A percentile compares a stretch with the other conserved stretches of the same genome.
Evolutionary conservation across 805 yeast genomes (phyloP).

Genomic region (Cyberlindnera meyerae): DNA sequence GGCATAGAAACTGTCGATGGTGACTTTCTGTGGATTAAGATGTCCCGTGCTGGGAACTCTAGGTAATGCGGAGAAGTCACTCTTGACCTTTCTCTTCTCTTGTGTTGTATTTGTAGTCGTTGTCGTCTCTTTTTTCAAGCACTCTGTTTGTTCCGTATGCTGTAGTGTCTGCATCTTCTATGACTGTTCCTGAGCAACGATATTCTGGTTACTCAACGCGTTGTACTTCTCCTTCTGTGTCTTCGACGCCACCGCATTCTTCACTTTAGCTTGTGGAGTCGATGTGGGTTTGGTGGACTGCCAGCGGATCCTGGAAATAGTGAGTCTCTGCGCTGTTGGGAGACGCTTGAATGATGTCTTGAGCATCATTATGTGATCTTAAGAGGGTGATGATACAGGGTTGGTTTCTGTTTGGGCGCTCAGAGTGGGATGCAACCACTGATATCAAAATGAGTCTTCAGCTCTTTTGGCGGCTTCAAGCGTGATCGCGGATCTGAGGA

Average conservation of each 20-base stretch:
- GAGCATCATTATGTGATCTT: too few species aligned
- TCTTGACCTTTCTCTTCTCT: slow-evolving; percentile 8
- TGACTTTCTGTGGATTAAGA: slow-evolving; percentile 15
- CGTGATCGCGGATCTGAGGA: too few species aligned
- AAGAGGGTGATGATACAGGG: too few species aligned
- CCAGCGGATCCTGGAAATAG: background rate
- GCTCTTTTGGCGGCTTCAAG: too few species aligned
- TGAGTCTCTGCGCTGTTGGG: background rate
- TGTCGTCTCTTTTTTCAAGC: too few species aligned
- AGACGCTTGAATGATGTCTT: background rate
- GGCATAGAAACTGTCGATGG: slow-evolving; percentile 20
- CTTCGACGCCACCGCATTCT: slow-evolving; percentile 18
- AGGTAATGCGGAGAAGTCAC: slow-evolving; percentile 21
- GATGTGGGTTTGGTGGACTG: slow-evolving; percentile 12
- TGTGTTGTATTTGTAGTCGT: background rate
- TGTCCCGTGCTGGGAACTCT: slow-evolving; percentile 19
- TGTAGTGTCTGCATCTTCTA: background rate
- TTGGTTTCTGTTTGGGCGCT: too few species aligned
- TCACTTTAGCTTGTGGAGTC: slow-evolving; percentile 5
- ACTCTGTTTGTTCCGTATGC: background rate
- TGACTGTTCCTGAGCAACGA: slow-evolving; percentile 7
- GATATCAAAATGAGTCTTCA: too few species aligned
- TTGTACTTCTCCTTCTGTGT: slow-evolving; percentile 20
- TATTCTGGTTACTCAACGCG: slow-evolving; percentile 25
- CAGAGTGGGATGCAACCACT: too few species aligned